Conservation (phyloP, 2,329 filamentous ascomycete genomes). For the Beauveria caledonica region DNA sequence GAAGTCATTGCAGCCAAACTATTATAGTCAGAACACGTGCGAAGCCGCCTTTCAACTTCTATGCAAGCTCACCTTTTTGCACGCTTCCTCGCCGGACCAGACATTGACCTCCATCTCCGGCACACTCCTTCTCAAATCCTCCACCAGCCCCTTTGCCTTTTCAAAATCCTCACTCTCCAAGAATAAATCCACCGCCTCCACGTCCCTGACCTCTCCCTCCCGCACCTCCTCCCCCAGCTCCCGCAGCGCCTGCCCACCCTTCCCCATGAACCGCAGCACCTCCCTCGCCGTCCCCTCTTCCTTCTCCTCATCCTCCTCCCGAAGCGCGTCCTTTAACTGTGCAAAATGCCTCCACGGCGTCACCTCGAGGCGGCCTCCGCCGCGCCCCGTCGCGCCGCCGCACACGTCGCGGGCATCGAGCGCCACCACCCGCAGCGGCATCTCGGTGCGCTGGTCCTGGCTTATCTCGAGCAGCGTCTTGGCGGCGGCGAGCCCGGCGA, state of each 20-base stretch:
- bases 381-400: conserved; percentile 45
- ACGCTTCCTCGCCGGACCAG: conserved; percentile 27
- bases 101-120: conserved; percentile 31
- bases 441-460: not conserved
- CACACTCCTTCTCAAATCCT: conserved; percentile 27
- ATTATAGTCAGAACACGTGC: not conserved
- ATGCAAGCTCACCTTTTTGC: conserved; percentile 19
- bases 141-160: conserved; percentile 23
- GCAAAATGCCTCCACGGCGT: conserved; percentile 35
- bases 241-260: conserved; percentile 31
- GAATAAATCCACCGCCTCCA: conserved; percentile 40
- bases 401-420: conserved; percentile 43
- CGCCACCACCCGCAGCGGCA: conserved; percentile 29
- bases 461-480: conserved; percentile 22
- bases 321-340: conserved; percentile 22
- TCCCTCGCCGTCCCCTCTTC: conserved; percentile 28
- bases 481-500: conserved; percentile 33
- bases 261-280: conserved; percentile 36
- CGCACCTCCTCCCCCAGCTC: conserved; percentile 29
- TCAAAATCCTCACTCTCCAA: conserved; percentile 29
- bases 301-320: conserved; percentile 19
- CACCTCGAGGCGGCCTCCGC: conserved; percentile 43
- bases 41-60: no score
- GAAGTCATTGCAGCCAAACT: conserved; percentile 28
- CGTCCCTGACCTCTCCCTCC: conserved; percentile 33